Evolutionary conservation across 495 filamentous ascomycete species (phyloP).

Genomic region (Trichoderma reesei): DNA sequence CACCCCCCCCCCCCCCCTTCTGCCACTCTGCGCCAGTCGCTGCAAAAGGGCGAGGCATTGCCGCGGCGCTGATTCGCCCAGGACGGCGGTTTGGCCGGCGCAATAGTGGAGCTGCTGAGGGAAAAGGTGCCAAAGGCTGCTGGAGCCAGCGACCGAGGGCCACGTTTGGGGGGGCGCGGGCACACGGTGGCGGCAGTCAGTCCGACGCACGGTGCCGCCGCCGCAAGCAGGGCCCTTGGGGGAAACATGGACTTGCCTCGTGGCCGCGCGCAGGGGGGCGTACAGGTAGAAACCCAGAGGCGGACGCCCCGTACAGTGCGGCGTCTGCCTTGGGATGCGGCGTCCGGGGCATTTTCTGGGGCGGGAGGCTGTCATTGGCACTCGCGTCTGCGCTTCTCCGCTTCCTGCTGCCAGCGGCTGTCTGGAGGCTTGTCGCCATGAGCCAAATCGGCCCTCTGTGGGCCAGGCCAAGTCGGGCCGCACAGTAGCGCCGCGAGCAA

Average conservation of each 20-base stretch:
- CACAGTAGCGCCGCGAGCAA: constrained; percentile 8
- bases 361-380: neutral
- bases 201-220: neutral
- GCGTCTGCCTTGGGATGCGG: neutral
- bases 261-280: too few species aligned
- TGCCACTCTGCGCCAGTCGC: too few species aligned
- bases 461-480: constrained; percentile 1
- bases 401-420: neutral
- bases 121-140: constrained; percentile 23
- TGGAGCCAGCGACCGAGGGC: constrained; percentile 14
- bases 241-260: too few species aligned
- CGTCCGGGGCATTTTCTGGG: constrained; percentile 4
- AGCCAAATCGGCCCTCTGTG: neutral
- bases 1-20: too few species aligned
- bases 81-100: constrained; percentile 44
- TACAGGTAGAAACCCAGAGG: too few species aligned
- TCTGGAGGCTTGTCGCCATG: neutral
- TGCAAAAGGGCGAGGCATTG: constrained; percentile 6
- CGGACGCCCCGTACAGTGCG: constrained; percentile 1
- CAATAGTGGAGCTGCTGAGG: constrained; percentile 40
- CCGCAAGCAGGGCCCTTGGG: neutral
- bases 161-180: neutral
- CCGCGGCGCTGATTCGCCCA: constrained; percentile 7
- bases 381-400: too few species aligned
- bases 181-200: neutral